These are phyloP conservation scores for Geotrichum klebahnii DNA, from an alignment of 1,139 yeast species.

Conservation along the genomic window DNA sequence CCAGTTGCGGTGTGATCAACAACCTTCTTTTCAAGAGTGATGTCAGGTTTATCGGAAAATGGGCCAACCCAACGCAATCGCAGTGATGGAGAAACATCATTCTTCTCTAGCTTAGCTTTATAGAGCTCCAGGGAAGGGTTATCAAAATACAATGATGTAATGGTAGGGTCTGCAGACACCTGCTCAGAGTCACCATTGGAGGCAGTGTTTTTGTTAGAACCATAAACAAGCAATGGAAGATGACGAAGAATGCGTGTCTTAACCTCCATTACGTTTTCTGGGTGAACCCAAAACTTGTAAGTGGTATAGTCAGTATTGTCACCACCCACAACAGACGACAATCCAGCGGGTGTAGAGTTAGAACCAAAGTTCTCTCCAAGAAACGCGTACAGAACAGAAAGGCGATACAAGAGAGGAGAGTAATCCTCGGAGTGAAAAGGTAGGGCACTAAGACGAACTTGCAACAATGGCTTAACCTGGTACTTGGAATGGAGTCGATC, in stretches of 20 bases:
- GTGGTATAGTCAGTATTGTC: conserved; percentile 62
- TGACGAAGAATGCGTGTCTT: conserved; percentile 90
- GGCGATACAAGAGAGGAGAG: conserved; percentile 80
- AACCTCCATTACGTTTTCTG: conserved; percentile 94
- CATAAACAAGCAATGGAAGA: conserved; percentile 82
- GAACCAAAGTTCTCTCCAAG: conserved; percentile 58
- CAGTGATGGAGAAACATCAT: conserved; percentile 68
- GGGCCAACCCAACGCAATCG: conserved; percentile 91
- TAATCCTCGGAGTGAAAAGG: conserved; percentile 96
- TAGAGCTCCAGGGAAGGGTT: conserved; percentile 77
- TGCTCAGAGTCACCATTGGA: conserved; percentile 41
- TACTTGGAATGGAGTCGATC: conserved; percentile 83
- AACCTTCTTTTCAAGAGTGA: conserved; percentile 72
- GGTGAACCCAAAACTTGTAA: conserved; percentile 92
- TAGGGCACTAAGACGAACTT: conserved; percentile 77
- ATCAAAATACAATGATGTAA: conserved; percentile 85
- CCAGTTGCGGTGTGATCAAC: conserved; percentile 52
- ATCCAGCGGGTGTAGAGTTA: conserved; percentile 33
- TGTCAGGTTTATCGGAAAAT: conserved; percentile 67
- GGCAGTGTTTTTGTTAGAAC: conserved; percentile 40
- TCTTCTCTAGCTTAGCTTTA: conserved; percentile 71
- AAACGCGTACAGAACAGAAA: conserved; percentile 75
- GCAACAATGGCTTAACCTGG: conserved; percentile 81
- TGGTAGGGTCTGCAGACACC: conserved; percentile 66
- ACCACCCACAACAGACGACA: conserved; percentile 39